Conservation (phyloP, 2,329 filamentous ascomycete genomes). For the Pyricularia grisea region DNA sequence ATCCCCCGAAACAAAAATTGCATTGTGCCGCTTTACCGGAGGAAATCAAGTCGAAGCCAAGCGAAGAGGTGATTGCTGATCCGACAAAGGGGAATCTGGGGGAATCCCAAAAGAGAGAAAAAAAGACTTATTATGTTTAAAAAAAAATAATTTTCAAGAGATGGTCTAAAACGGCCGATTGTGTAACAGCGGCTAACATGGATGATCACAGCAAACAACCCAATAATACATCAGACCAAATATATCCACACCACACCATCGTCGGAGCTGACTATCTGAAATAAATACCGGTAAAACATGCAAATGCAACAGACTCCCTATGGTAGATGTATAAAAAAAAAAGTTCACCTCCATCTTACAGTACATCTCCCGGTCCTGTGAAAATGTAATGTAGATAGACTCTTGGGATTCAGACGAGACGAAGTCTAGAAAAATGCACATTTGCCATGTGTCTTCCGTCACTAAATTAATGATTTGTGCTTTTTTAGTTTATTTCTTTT, state of each 20-base stretch:
- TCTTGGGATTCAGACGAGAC: not conserved
- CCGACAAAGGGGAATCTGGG: not conserved
- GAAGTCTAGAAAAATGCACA: not conserved
- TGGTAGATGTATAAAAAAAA: too few species aligned
- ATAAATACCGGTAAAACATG: too few species aligned
- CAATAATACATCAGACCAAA: not conserved
- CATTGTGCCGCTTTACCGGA: not conserved
- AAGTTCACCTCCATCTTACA: not conserved
- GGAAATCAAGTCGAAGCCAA: not conserved
- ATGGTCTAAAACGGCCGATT: not conserved
- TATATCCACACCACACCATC: not conserved
- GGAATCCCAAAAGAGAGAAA: not conserved
- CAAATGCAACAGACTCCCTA: too few species aligned
- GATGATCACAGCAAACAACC: not conserved
- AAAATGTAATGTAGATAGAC: not conserved
- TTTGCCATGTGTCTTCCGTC: not conserved
- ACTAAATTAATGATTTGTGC: too few species aligned
- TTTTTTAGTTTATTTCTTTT: too few species aligned
- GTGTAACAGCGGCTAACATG: not conserved
- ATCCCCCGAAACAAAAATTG: not conserved
- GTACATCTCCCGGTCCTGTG: not conserved
- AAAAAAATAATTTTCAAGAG: too few species aligned
- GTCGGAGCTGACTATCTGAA: not conserved
- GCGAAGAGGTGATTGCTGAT: not conserved
- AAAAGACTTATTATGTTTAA: not conserved